A percentile compares a stretch with the other conserved stretches of the same genome.
phyloP scores from a whole-genome alignment of 192 early-diverging fungal genomes.

The Borealophlyctis nickersoniae region DNA sequence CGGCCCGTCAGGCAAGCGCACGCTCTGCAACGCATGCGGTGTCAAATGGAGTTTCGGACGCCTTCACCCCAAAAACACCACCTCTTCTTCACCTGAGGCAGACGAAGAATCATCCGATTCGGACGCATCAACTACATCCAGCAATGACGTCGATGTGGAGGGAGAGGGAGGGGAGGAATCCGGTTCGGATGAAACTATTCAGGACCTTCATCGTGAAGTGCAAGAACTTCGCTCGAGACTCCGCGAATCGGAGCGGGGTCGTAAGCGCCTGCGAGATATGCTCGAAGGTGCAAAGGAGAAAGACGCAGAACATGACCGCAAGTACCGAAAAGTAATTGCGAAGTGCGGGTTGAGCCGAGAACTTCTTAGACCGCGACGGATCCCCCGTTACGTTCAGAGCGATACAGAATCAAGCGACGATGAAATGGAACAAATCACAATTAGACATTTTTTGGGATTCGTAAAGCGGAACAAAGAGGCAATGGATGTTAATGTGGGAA shows the following conservation, averaged over 20 bases:
- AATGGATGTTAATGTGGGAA: no score
- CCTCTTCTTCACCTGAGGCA: neutral
- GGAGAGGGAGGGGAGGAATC: no score
- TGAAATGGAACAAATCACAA: neutral
- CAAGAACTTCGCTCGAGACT: slow-evolving; percentile 19
- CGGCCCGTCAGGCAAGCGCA: slow-evolving; percentile 84
- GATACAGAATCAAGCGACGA: neutral
- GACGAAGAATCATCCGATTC: neutral
- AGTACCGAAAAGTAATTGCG: slow-evolving; percentile 8
- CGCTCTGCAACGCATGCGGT: slow-evolving; percentile 96
- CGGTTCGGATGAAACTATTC: no score
- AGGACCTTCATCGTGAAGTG: slow-evolving; percentile 3
- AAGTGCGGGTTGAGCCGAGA: neutral
- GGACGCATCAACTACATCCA: neutral
- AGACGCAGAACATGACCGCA: slow-evolving; percentile 17
- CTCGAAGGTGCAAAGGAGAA: slow-evolving; percentile 6
- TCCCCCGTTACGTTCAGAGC: neutral
- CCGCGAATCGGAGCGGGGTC: slow-evolving; percentile 30
- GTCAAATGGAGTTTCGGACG: slow-evolving; percentile 46
- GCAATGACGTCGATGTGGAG: no score
- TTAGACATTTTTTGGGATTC: neutral
- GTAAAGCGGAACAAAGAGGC: no score
- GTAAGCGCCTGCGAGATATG: slow-evolving; percentile 29
- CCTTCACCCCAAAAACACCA: slow-evolving; percentile 5
- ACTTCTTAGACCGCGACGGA: neutral